Conservation (phyloP, 2,329 filamentous ascomycete species). For the Ophiostoma himal-ulmi region DNA sequence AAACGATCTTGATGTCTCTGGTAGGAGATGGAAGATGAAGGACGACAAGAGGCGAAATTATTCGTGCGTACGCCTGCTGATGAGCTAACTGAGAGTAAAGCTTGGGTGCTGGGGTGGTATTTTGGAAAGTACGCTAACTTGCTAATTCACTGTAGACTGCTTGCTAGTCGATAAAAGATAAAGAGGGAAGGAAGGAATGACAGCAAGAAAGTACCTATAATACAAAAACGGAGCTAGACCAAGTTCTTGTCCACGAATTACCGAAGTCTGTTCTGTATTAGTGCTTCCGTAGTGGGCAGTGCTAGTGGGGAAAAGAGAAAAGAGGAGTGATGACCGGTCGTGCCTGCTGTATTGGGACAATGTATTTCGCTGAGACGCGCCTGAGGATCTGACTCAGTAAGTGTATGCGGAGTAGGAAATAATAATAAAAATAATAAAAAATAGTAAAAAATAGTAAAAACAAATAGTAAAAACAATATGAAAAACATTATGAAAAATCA, state of each 20-base stretch:
- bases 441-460: not conserved
- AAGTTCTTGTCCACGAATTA: not conserved
- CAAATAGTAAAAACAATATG: too few species aligned
- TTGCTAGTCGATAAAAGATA: not conserved
- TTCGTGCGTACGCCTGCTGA: not conserved
- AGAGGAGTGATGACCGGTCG: not conserved
- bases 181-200: slow-evolving; percentile 5
- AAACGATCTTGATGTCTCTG: not conserved
- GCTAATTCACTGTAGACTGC: not conserved
- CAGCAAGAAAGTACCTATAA: not conserved
- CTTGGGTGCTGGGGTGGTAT: not conserved
- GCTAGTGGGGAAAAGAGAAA: not conserved
- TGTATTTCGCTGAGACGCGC: not conserved
- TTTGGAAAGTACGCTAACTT: not conserved
- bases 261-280: not conserved
- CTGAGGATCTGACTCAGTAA: not conserved
- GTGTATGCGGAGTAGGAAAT: not conserved
- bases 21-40: not conserved
- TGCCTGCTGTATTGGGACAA: not conserved
- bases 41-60: slow-evolving; percentile 9
- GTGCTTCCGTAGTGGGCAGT: not conserved
- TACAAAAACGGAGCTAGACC: not conserved
- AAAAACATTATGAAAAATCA: too few species aligned
- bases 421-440: not conserved
- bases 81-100: not conserved